Percentiles rank a stretch among this genome's conserved stretches.
phyloP scores from a whole-genome alignment of 371 early-diverging fungal species.

The Mucor lusitanicus region DNA sequence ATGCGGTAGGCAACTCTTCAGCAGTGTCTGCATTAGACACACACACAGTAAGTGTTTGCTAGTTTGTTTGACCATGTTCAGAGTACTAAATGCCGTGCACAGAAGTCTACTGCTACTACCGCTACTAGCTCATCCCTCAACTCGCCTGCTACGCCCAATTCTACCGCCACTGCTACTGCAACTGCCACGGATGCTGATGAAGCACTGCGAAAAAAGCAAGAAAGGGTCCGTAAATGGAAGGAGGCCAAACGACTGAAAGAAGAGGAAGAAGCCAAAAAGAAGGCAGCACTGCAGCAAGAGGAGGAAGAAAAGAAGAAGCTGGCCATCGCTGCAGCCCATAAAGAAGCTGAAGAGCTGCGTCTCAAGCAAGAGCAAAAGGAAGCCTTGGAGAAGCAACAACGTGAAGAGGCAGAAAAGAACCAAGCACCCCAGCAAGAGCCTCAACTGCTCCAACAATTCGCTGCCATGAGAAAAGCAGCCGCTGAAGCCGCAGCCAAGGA shows the following conservation, averaged over 20 bases:
- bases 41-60: slow-evolving; percentile 9
- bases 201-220: slow-evolving; percentile 66
- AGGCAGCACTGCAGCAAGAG: slow-evolving; percentile 19
- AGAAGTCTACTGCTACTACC: background rate
- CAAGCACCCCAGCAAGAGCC: slow-evolving; percentile 40
- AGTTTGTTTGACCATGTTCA: background rate
- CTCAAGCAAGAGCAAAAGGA: slow-evolving; percentile 21
- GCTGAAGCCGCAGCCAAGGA: slow-evolving; percentile 19
- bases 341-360: slow-evolving; percentile 14
- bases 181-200: slow-evolving; percentile 50
- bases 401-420: slow-evolving; percentile 39
- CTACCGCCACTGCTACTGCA: background rate
- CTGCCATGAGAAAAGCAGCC: slow-evolving; percentile 27
- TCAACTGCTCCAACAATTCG: slow-evolving; percentile 30
- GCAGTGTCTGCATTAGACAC: slow-evolving; percentile 4
- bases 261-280: slow-evolving; percentile 22
- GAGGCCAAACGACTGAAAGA: slow-evolving; percentile 57
- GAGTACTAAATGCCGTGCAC: background rate
- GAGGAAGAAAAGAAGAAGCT: slow-evolving; percentile 11
- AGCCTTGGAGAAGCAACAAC: slow-evolving; percentile 9
- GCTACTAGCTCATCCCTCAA: background rate
- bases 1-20: slow-evolving; percentile 28
- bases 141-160: background rate
- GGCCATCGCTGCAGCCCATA: slow-evolving; percentile 15
- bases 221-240: slow-evolving; percentile 75